Conservation (phyloP, 176 grass and related monocot species). For the Areca catechu region DNA sequence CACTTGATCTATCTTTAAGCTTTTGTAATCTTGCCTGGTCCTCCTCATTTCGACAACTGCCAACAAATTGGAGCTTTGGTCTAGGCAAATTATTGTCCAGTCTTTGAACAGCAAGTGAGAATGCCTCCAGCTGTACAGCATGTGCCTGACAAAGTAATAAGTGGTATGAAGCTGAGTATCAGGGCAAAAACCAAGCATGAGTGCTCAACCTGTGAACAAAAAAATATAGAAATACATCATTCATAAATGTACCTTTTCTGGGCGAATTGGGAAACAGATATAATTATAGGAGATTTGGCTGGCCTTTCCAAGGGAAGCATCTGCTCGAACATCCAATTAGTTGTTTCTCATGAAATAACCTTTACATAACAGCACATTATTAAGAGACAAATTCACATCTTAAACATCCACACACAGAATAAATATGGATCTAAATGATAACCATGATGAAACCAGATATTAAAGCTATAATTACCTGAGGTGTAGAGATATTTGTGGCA, state of each 20-base stretch:
- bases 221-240: no score
- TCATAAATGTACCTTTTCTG: constrained; percentile 62
- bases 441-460: no score
- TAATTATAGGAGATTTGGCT: constrained; percentile 47
- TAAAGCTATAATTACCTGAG: no score
- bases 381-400: no score
- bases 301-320: constrained; percentile 74
- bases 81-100: constrained; percentile 41
- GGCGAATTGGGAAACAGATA: constrained; percentile 93
- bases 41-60: constrained; percentile 80
- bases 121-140: constrained; percentile 87
- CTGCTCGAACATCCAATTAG: constrained; percentile 38
- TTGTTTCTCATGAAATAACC: constrained; percentile 20
- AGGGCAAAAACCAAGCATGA: constrained; percentile 1
- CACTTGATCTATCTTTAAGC: constrained; percentile 55
- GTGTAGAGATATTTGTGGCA: no score
- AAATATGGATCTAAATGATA: no score
- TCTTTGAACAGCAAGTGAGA: constrained; percentile 58
- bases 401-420: no score
- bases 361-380: no score
- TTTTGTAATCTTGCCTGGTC: constrained; percentile 75
- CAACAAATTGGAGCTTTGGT: constrained; percentile 76
- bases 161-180: constrained; percentile 5
- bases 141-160: constrained; percentile 48
- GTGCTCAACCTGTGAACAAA: background rate